Evolutionary conservation across 257 asterid species (phyloP).

Genomic region (Schizonepeta tenuifolia): DNA sequence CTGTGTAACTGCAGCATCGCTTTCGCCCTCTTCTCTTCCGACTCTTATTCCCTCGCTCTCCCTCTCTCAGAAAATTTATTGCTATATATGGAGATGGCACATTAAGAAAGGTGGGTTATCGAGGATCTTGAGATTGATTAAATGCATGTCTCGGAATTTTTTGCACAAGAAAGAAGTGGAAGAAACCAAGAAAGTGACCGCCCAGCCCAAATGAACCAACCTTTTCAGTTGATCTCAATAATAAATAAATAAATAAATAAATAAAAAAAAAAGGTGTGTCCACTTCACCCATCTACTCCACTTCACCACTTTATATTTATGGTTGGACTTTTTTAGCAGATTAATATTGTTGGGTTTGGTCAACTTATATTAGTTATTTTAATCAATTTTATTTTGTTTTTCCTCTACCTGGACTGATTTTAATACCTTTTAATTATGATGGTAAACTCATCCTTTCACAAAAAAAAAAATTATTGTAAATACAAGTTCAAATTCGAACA

Average conservation of each 20-base stretch:
- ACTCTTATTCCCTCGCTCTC: not conserved
- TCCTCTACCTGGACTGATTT: too few relatives aligned
- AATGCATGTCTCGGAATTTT: conserved; percentile 32
- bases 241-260: too few relatives aligned
- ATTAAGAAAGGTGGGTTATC: conserved; percentile 33
- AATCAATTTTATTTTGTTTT: not conserved
- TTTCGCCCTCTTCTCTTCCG: conserved; percentile 24
- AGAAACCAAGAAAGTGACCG: conserved; percentile 25
- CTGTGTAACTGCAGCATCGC: conserved; percentile 71
- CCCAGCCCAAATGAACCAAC: not conserved
- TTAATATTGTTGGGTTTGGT: not conserved
- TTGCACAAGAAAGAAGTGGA: not conserved
- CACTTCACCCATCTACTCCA: not conserved
- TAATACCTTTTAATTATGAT: too few relatives aligned
- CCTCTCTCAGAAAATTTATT: not conserved
- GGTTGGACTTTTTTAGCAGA: not conserved
- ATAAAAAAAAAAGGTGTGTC: too few relatives aligned
- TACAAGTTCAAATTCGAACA: too few relatives aligned
- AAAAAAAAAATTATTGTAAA: too few relatives aligned
- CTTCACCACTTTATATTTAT: not conserved
- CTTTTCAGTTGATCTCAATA: conserved; percentile 8
- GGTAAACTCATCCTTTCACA: too few relatives aligned
- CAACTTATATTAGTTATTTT: not conserved
- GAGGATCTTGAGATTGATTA: conserved; percentile 32
- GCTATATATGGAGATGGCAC: conserved; percentile 14